phyloP scores from a whole-genome alignment of 2,329 filamentous ascomycete species.

The Colletotrichum endophyticum region DNA sequence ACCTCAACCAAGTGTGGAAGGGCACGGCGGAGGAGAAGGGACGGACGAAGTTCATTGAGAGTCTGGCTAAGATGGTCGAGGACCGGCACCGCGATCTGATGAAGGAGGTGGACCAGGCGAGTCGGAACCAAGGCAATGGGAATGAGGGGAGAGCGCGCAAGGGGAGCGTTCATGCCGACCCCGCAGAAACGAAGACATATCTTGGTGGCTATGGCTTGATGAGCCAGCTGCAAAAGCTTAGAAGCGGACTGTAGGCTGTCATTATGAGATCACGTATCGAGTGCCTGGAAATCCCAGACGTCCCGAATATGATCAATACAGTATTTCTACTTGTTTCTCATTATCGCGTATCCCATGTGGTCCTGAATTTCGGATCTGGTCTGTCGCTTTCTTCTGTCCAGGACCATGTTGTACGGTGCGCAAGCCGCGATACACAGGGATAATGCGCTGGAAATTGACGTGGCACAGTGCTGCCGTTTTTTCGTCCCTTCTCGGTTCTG shows the following conservation, averaged over 20 bases:
- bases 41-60: conserved; percentile 80
- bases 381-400: not conserved
- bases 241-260: conserved; percentile 50
- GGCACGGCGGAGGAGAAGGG: conserved; percentile 96
- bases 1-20: conserved; percentile 84
- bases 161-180: conserved; percentile 32
- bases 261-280: not conserved
- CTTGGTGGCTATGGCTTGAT: conserved; percentile 64
- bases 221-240: conserved; percentile 66
- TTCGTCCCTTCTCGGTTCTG: conserved; percentile 2
- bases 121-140: conserved; percentile 37
- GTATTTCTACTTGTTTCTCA: not conserved
- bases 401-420: not conserved
- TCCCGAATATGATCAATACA: not conserved
- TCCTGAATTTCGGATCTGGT: not conserved
- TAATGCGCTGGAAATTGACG: not conserved
- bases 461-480: not conserved
- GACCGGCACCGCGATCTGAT: conserved; percentile 66
- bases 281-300: not conserved
- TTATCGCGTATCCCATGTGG: not conserved
- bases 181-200: conserved; percentile 45
- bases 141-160: conserved; percentile 37
- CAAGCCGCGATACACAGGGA: not conserved
- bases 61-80: conserved; percentile 80
- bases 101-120: conserved; percentile 54